Percentiles rank a stretch among this genome's conserved stretches.
Evolutionary conservation across 2,329 filamentous ascomycete genomes (phyloP).

Genomic region (Zymoseptoria ardabiliae): DNA sequence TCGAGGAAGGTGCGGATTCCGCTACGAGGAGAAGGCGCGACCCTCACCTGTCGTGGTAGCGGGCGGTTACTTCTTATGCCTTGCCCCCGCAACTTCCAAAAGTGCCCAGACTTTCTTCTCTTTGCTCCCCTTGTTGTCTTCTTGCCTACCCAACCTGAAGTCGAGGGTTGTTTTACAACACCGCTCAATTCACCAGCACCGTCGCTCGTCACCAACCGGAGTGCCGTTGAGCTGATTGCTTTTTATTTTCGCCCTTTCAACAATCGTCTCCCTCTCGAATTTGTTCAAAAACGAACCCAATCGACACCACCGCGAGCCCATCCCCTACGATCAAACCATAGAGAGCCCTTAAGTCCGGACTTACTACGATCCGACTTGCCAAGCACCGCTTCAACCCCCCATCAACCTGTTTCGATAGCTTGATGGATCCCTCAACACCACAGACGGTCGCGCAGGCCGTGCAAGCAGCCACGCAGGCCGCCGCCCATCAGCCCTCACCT

Average conservation of each 20-base stretch:
- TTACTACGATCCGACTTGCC: too few species aligned
- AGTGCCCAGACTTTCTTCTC: slow-evolving; percentile 9
- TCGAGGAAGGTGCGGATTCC: not conserved
- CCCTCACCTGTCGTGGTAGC: not conserved
- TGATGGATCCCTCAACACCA: not conserved
- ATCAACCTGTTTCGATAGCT: not conserved
- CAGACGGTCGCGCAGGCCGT: slow-evolving; percentile 26
- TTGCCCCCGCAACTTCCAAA: not conserved
- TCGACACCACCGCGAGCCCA: not conserved
- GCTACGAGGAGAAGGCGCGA: not conserved
- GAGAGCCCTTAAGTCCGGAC: not conserved
- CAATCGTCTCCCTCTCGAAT: not conserved
- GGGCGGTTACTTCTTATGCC: not conserved
- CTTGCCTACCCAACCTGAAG: not conserved
- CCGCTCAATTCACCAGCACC: not conserved
- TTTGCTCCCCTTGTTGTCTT: slow-evolving; percentile 10
- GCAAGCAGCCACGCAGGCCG: slow-evolving; percentile 23
- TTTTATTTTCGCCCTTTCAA: not conserved
- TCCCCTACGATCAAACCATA: not conserved
- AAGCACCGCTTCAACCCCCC: not conserved
- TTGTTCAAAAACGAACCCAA: not conserved
- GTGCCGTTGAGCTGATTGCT: not conserved
- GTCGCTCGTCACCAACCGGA: not conserved
- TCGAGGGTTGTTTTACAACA: not conserved
- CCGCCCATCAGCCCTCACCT: slow-evolving; percentile 19